Evolutionary conservation across 768 basidiomycete genomes (phyloP), one percentile per base, ranked within the genome.

Genomic region (Lentinula sp.): DNA sequence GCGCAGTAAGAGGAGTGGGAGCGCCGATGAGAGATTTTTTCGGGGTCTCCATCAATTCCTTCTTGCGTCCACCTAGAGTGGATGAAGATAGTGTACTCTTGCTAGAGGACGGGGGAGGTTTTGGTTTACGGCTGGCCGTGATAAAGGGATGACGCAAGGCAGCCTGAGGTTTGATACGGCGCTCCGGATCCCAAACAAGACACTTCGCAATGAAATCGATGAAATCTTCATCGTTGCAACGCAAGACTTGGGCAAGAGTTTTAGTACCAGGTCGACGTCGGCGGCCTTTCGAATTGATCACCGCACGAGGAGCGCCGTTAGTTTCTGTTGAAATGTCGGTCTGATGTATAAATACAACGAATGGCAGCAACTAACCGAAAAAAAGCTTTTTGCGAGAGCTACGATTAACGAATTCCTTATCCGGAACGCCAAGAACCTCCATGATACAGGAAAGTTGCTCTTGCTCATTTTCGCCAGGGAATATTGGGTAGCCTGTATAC

Each of bases 381-480:
- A 99, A 99, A 55, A 97, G 78, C 67, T 95, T 90, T 73, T 93
- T 92, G 62, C 97, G 86, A 13, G 93, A 91, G 68, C 95, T 95
- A 60, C 90, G 88, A 71, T 97, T 95, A 68, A 99, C 77, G 65
- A 98, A 90, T 63, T 97, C 92, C 74, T 91, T 94, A 66, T 99
- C 97, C 0, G 97, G 97, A 33, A 94, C 77, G 15, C 97, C 97
- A 51, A 98, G 85, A 6, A 99, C 92, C 73, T 99, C 97, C 95
- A 99, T 99, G 74, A 99, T 99, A 71, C 96, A 98, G 4, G 95
- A 90, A 58, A 99, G 76, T 67, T 98, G 97, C 70, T 98, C 95
- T 74, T 97, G 94, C 72, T 99, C 96, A 69, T 98, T 98, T 75
- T 99, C 97, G 28, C 97, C 97, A 0, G 97, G 97, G 75, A 99